phyloP scores from a whole-genome alignment of 805 yeast genomes.

The Wickerhamomyces rabaulensis region DNA sequence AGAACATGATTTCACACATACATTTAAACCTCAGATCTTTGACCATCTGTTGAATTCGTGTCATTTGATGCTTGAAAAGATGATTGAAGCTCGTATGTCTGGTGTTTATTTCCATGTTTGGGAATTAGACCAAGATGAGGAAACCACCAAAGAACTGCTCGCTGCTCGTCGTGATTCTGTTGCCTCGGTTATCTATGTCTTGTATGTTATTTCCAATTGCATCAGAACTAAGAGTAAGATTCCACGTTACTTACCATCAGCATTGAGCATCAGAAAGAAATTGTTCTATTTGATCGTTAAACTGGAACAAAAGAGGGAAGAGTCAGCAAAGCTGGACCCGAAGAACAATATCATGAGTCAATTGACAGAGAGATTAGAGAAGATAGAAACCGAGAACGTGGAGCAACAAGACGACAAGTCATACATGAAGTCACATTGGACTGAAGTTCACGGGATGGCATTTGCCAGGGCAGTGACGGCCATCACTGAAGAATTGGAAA shows the following conservation, averaged over 20 bases:
- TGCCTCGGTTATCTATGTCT: conserved; percentile 37
- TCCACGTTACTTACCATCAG: conserved; percentile 41
- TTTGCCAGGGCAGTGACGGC: conserved; percentile 43
- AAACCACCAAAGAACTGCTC: conserved; percentile 32
- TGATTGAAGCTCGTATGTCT: conserved; percentile 45
- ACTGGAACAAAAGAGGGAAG: conserved; percentile 20
- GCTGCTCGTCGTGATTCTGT: conserved; percentile 44
- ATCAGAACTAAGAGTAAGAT: conserved; percentile 31
- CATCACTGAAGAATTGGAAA: conserved; percentile 38
- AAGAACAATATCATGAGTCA: conserved; percentile 4
- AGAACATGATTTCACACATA: conserved; percentile 32
- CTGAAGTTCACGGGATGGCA: conserved; percentile 43
- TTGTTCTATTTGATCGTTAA: conserved; percentile 35
- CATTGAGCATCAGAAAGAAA: conserved; percentile 37
- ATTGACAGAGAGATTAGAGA: conserved; percentile 8
- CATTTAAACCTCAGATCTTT: conserved; percentile 31
- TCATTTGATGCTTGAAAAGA: conserved; percentile 34
- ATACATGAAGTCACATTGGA: conserved; percentile 35
- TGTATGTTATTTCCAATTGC: conserved; percentile 40
- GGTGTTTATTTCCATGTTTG: conserved; percentile 41
- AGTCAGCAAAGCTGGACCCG: conserved; percentile 1
- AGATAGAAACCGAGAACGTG: conserved; percentile 1
- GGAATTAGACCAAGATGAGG: conserved; percentile 35
- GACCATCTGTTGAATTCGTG: conserved; percentile 31
- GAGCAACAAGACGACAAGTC: conserved; percentile 1